Evolutionary conservation across 1,139 yeast species (phyloP).

Genomic region (Suhomyces guaymorum): DNA sequence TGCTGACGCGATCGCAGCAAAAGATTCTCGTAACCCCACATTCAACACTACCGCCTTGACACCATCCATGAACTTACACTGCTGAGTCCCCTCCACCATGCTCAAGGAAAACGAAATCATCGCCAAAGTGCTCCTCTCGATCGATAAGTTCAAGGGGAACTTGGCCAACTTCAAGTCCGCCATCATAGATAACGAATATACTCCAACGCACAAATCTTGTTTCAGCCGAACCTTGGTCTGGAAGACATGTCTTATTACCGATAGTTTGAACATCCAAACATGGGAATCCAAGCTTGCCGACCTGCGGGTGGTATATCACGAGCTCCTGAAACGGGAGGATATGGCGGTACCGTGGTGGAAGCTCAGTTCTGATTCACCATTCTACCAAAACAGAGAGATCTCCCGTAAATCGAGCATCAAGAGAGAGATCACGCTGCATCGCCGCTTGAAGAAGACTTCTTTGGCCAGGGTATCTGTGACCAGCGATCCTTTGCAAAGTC

Average conservation of each 20-base stretch:
- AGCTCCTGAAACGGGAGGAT: conserved; percentile 33
- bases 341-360: conserved; percentile 44
- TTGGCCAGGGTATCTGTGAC: conserved; percentile 10
- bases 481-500: conserved; percentile 14
- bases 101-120: conserved; percentile 40
- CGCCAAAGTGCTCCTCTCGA: conserved; percentile 39
- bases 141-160: conserved; percentile 41
- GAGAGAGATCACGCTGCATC: conserved; percentile 4
- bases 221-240: conserved; percentile 41
- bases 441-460: conserved; percentile 7
- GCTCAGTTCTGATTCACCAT: conserved; percentile 33
- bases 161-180: conserved; percentile 32
- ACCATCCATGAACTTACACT: neutral
- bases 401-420: conserved; percentile 7
- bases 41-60: neutral
- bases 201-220: conserved; percentile 19
- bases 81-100: conserved; percentile 15
- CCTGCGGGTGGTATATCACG: conserved; percentile 40
- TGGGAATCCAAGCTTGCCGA: conserved; percentile 36
- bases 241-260: conserved; percentile 43
- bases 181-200: conserved; percentile 36
- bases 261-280: conserved; percentile 35
- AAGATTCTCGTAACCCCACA: neutral
- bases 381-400: conserved; percentile 22
- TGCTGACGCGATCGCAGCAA: neutral